Evolutionary conservation across 169 alveolate genomes (phyloP), one percentile per base, ranked within the genome.

Genomic region (Plasmodium yoelii): DNA sequence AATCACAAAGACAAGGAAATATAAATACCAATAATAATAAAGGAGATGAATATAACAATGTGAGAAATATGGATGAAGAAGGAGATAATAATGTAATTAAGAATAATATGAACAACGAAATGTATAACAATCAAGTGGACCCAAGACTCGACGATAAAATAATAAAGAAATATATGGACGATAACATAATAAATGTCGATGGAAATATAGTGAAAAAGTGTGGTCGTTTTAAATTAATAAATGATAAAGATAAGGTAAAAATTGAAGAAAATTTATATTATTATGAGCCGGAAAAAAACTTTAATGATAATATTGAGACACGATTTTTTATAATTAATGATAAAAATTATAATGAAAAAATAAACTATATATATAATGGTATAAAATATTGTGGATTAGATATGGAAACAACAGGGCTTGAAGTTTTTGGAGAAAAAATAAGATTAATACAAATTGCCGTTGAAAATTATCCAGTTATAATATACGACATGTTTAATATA

Each of bases 361-460:
- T 91, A 60, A 86, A 87, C 18, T 88, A 80, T 13, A 87, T 94
- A 13, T 92, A 73, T 56, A 89, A 69, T 34, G 51, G 86, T 67
- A 88, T 92, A 55, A 87, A 88, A 82, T 82, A 90, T 72, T 90
- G 91, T 51, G 93, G 95, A 34, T 65, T 95, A 34, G 97, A 95
- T 67, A 94, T 94, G 22, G 97, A 95, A 88, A 94, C 97, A 42
- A 95, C 97, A 12, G 97, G 97, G 2, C 93, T 95, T n/a, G 94
- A 92, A 57, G 95, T 91, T 44, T 87, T 90, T 44, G 86, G 64
- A n/a, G 93, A 94, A 44, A 57, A 88, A 15, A 91, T 94, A 15
- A 64, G 97, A 64, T 87, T 91, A 39, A 77, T 93, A 19, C 95
- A 94, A 70, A 72, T 94, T n/a, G 88, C 96, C 8, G 90, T 92